Base-by-base conservation (phyloP, 1,139 yeast genomes). In the Meyerozyma guilliermondii region DNA sequence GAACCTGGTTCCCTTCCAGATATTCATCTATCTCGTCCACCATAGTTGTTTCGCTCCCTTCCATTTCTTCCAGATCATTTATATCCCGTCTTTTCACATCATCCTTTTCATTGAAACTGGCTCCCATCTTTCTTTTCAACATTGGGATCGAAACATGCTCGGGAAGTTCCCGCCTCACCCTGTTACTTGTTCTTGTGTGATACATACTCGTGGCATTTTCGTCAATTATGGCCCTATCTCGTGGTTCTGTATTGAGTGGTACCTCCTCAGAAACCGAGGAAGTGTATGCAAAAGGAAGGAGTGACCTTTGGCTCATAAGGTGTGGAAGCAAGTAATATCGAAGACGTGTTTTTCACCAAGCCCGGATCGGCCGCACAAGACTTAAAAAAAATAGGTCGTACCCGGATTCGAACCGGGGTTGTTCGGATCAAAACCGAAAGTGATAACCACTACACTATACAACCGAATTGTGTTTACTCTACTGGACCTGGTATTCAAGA, bases 401-500 rank as follows among this genome's bases (percentile, higher is more conserved):
- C 88, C 89, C 89, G 89, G 91, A 82, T 81, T 83, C 91, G 91
- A 84, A 83, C 91, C 84, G 91, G 88, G 88, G 91, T 84, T 81
- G 80, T 74, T 69, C 82, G 89, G 88, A 82, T 68, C 75, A 69
- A 62, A 69, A 68, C 75, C 74, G 62, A 64, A 60, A 55, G 75
- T 69, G 75, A 69, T 69, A 66, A 68, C 75, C 74, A 65, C 75
- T 69, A 69, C 75, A 68, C 74, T 68, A 69, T 65, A 63, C 68
- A 67, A 68, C 74, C 74, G 13, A 6, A 33, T 46, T 17, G 23
- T 33, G 22, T 3, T 20, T 20, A 20, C 22, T 4, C 3, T 20
- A 20, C 7, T 2, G 6, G 22, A 6, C 22, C 22, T 7, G 22
- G 6, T 20, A 20, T 7, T 20, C 22, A 20, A 20, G 22, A 20